Base-by-base conservation (phyloP, 768 basidiomycete species). In the Sarcodon sp. region DNA sequence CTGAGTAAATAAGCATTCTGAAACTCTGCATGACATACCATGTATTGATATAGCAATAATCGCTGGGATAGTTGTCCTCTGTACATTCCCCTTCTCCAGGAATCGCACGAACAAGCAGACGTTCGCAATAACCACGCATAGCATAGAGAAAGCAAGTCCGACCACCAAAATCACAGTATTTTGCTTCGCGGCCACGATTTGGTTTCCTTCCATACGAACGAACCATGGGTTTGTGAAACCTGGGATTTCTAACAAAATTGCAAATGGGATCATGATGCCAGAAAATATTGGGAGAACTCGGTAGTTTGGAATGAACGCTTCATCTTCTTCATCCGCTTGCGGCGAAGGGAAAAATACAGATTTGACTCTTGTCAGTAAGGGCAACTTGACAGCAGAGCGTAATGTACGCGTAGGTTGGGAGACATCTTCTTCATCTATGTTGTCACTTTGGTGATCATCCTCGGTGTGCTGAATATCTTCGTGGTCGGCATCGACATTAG, bases 161-260 rank as follows among this genome's bases (percentile, higher is more conserved):
- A 72, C 57, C 38, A 79, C 69, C 1, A 92, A 66, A 3, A 86
- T 63, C 1, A 61, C 46, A 0, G 86, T 69, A 47, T 88, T 88
- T 10, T 60, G 58, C 44, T 64, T 68, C 5, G 60, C 67, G 34
- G 82, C 72, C 1, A 80, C 63, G 4, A 65, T 61, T 21, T 69
- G 37, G 50, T 73, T 64, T 15, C 66, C 59, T 32, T 68, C 63
- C 0, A 76, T 85, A 6, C 71, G 71, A 49, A 83, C 72, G 52
- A 80, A 86, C 86, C 84, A 86, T 46, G 73, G 71, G 50, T 79
- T 80, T 1, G 85, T 89, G 9, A 89, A 63, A 12, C 83, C 82
- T 0, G 88, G 88, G 31, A 91, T 85, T 55, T 84, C 83, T 32
- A 90, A 69, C n/a, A 91, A 69, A 44, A 89, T 83, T 13, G 81